phyloP scores from a whole-genome alignment of 164 flowering plant species.

The Piper betle region DNA sequence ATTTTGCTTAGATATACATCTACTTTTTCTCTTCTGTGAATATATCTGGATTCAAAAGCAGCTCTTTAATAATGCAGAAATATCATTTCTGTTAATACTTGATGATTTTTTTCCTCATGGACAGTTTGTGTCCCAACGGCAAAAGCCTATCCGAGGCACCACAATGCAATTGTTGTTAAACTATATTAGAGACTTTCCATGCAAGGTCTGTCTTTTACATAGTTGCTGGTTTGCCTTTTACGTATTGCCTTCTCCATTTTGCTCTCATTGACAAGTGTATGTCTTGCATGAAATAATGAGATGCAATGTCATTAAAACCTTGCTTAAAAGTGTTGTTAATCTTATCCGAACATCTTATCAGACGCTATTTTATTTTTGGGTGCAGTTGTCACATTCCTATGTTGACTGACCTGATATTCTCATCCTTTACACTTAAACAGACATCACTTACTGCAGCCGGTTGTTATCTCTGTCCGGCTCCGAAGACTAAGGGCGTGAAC shows the following conservation, averaged over 20 bases:
- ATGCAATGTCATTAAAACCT: background rate
- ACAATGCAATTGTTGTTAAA: conserved; percentile 47
- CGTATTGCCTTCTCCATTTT: conserved; percentile 1
- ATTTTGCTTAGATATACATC: background rate
- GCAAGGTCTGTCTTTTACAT: conserved; percentile 49
- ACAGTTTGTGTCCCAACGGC: conserved; percentile 83
- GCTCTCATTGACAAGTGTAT: conserved; percentile 1
- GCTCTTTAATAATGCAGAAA: background rate
- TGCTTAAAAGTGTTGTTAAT: background rate
- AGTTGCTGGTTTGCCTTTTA: conserved; percentile 7
- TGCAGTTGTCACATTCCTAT: background rate
- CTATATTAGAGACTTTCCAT: conserved; percentile 54
- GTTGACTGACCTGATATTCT: background rate
- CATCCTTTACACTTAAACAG: conserved; percentile 18
- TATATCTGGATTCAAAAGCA: background rate
- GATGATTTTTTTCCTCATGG: background rate
- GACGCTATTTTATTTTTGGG: too few species aligned
- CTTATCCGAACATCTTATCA: background rate
- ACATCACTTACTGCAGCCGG: conserved; percentile 78
- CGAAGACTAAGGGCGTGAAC: conserved; percentile 72
- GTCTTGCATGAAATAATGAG: background rate
- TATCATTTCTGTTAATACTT: background rate
- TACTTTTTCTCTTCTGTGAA: background rate
- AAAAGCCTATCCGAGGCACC: conserved; percentile 70
- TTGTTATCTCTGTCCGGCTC: conserved; percentile 90